These are phyloP conservation scores for Penicillium sp. DNA, from an alignment of 2,329 filamentous ascomycete species.

Conservation along the genomic window DNA sequence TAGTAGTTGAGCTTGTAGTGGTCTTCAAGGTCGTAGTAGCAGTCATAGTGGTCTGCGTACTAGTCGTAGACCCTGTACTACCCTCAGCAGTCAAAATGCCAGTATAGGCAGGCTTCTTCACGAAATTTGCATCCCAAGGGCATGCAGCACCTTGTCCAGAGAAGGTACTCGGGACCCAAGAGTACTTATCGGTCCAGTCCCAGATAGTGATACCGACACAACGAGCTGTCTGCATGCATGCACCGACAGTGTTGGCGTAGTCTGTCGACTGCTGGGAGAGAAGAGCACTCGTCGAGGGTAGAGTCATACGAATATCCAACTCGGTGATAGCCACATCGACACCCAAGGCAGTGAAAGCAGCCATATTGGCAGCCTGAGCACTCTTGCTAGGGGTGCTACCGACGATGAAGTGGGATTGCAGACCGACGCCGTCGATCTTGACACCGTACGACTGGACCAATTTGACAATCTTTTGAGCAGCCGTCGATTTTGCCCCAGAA, in stretches of 20 bases:
- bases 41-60: conserved; percentile 3
- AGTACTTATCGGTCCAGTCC: conserved; percentile 48
- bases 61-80: conserved; percentile 10
- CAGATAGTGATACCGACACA: conserved; percentile 41
- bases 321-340: conserved; percentile 45
- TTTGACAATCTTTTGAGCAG: conserved; percentile 38
- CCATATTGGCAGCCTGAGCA: conserved; percentile 40
- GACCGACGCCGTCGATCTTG: conserved; percentile 50
- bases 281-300: conserved; percentile 26
- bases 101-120: conserved; percentile 49
- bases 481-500: conserved; percentile 35
- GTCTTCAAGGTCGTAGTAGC: not conserved
- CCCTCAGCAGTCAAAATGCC: conserved; percentile 31
- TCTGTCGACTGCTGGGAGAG: conserved; percentile 33
- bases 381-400: conserved; percentile 42
- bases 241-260: conserved; percentile 30
- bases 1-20: conserved; percentile 13
- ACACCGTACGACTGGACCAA: conserved; percentile 38
- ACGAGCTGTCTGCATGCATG: conserved; percentile 29
- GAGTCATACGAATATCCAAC: conserved; percentile 51
- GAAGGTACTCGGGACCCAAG: conserved; percentile 47
- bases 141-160: conserved; percentile 43
- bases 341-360: conserved; percentile 37
- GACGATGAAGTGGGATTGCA: conserved; percentile 43
- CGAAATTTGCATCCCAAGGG: conserved; percentile 47